Percentiles rank a stretch among this genome's conserved stretches.
These are phyloP conservation scores for Ganoderma leucocontextum DNA, from an alignment of 1,284 basidiomycete genomes.

Conservation along the genomic window DNA sequence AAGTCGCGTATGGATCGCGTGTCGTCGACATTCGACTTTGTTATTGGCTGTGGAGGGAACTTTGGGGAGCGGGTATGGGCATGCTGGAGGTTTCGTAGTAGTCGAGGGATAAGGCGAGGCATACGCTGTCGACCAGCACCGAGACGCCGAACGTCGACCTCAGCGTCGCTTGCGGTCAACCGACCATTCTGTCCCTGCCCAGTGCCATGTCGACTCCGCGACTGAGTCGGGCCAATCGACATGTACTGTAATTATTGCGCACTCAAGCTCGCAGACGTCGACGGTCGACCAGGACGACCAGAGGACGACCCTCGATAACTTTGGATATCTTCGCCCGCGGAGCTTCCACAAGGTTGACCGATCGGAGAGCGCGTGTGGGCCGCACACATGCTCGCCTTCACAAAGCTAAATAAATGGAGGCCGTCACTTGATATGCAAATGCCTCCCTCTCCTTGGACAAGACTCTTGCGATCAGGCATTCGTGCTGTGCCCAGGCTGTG, in stretches of 20 bases:
- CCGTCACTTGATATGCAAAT: conserved; percentile 23
- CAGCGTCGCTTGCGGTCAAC: neutral
- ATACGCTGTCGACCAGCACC: conserved; percentile 45
- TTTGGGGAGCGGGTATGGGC: conserved; percentile 23
- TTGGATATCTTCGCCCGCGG: neutral
- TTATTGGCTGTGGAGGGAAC: neutral
- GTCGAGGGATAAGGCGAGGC: conserved; percentile 73
- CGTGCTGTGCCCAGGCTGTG: conserved; percentile 22
- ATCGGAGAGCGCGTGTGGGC: conserved; percentile 11
- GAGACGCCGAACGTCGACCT: neutral
- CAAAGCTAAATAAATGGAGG: too few species aligned
- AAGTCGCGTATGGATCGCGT: conserved; percentile 4
- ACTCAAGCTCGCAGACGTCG: neutral
- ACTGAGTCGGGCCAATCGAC: neutral
- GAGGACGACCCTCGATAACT: neutral
- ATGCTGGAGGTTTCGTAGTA: conserved; percentile 53
- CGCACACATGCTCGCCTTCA: conserved; percentile 16
- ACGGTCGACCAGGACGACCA: too few species aligned
- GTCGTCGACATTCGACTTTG: neutral
- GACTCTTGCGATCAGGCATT: conserved; percentile 30
- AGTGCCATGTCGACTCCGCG: too few species aligned
- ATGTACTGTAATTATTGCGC: neutral
- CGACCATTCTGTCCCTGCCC: too few species aligned
- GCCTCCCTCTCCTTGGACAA: conserved; percentile 22
- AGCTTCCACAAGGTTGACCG: conserved; percentile 2